Evolutionary conservation across 371 early-diverging fungal genomes (phyloP).

Genomic region (Mortierella sp.): DNA sequence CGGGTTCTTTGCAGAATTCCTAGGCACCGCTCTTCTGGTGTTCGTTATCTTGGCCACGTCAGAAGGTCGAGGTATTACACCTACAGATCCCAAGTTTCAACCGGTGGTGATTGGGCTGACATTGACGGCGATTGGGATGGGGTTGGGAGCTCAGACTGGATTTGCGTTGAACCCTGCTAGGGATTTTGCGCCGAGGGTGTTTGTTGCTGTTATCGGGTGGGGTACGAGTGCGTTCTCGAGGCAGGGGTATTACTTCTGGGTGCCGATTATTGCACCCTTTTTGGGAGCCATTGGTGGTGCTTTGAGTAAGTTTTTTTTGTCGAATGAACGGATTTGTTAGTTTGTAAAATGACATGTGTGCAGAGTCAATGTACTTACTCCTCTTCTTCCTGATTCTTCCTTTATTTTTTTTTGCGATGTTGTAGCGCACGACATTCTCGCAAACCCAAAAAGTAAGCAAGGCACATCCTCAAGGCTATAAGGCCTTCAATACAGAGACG

Average conservation of each 20-base stretch:
- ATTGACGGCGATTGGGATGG: constrained; percentile 71
- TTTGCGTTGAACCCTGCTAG: constrained; percentile 90
- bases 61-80: constrained; percentile 72
- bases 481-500: not conserved
- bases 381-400: too few relatives aligned
- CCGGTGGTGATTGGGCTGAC: constrained; percentile 69
- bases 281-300: constrained; percentile 79
- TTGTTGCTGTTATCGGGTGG: constrained; percentile 82
- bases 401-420: too few relatives aligned
- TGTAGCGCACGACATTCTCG: constrained; percentile 11
- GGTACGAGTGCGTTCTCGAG: constrained; percentile 76
- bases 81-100: constrained; percentile 62
- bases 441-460: not conserved
- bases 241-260: constrained; percentile 74
- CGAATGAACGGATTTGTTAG: not conserved
- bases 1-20: constrained; percentile 78
- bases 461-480: not conserved
- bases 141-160: constrained; percentile 78
- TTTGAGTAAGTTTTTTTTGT: constrained; percentile 61
- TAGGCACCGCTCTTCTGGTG: constrained; percentile 81
- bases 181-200: constrained; percentile 87
- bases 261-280: constrained; percentile 84
- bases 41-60: constrained; percentile 77
- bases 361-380: not conserved
- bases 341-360: constrained; percentile 60